Evolutionary conservation across 768 basidiomycete species (phyloP), one percentile per base, ranked within the genome.

Genomic region (Hygrocybe coccinea): DNA sequence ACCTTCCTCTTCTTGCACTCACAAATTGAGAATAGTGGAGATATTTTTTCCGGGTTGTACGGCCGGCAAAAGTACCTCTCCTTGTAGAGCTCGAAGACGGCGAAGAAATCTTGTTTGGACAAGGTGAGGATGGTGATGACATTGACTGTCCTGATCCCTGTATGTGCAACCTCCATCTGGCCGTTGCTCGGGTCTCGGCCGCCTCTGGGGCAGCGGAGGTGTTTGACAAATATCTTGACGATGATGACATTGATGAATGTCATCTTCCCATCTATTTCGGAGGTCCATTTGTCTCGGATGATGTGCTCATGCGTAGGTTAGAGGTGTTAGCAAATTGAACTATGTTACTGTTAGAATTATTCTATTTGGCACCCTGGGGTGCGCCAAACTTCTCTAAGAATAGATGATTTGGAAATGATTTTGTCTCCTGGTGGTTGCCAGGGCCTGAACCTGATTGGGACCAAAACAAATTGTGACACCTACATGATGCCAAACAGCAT

Each of bases 91-190:
- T 49, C 25, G 34, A 38, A 36, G 47, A 50, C 38, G 55, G 55
- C 22, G 33, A 49, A n/a, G 56, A 56, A 52, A 56, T 56, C 39
- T 8, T 45, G 12, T 57, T 57, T 57, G 50, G 50, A 45, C 38
- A 33, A 24, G 56, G 56, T 24, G 41, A 19, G 36, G 37, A 25
- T 41, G 50, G 50, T 52, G 22, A 34, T 46, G 12, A 24, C 39
- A 44, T 52, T 38, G 29, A n/a, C 11, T 21, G n/a, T 39, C 56
- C 56, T 29, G 38, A 43, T 38, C 50, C 38, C 19, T 22, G 15
- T 22, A 56, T 51, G 36, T 56, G 56, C 50, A 56, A 56, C 56
- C 44, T 52, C 56, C 48, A 56, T 38, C 50, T 56, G 29, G 55
- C 55, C 24, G 24, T 49, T n/a, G 47, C 37, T 49, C 35, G 29